Evolutionary conservation across 441 rosid species (phyloP).

Genomic region (Erodium texanum): DNA sequence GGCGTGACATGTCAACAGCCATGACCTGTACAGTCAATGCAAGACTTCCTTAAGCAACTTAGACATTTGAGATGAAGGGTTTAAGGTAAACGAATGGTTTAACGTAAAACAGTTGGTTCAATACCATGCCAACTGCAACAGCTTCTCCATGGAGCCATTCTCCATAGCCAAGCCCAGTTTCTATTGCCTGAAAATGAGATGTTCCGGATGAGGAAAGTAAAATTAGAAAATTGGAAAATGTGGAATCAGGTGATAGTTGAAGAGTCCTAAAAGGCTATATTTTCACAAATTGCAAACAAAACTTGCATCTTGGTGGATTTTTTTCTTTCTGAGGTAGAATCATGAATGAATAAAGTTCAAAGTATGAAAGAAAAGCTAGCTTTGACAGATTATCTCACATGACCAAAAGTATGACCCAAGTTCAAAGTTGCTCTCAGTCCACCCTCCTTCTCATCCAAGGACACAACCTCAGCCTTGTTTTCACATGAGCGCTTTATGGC

Average conservation of each 20-base stretch:
- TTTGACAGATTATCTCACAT: slow-evolving; percentile 42
- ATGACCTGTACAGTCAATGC: slow-evolving; percentile 43
- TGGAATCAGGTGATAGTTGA: slow-evolving; percentile 2
- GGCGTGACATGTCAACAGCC: slow-evolving; percentile 96
- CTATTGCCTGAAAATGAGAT: slow-evolving; percentile 63
- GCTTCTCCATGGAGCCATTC: slow-evolving; percentile 99
- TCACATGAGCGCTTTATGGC: slow-evolving; percentile 95
- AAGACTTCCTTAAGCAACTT: slow-evolving; percentile 11
- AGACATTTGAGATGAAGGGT: background rate
- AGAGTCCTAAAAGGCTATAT: background rate
- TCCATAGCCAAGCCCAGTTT: slow-evolving; percentile 87
- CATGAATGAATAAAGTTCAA: background rate
- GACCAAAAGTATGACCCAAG: slow-evolving; percentile 97
- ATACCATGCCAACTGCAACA: slow-evolving; percentile 90
- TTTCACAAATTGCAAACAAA: background rate
- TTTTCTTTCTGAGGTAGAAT: background rate
- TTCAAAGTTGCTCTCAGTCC: slow-evolving; percentile 85
- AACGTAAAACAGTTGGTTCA: slow-evolving; percentile 1
- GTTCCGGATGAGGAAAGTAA: background rate
- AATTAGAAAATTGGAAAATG: background rate
- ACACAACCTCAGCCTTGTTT: slow-evolving; percentile 94
- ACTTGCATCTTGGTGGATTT: background rate
- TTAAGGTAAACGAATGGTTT: background rate
- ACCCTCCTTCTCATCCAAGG: slow-evolving; percentile 94
- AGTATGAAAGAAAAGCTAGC: background rate